Evolutionary conservation across 129 eudicot genomes (phyloP).

Genomic region (Flaveria sonorensis): DNA sequence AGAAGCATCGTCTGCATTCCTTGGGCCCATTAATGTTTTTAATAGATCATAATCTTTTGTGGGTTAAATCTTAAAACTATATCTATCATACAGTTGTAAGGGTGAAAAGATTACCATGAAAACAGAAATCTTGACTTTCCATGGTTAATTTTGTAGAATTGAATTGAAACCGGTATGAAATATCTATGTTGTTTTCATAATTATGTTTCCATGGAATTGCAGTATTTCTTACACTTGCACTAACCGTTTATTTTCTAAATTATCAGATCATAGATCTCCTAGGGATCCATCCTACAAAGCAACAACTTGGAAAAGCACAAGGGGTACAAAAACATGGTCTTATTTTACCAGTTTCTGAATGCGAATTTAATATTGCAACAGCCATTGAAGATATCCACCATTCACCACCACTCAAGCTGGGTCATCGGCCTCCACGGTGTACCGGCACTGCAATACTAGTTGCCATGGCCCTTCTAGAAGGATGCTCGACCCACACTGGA

Average conservation of each 20-base stretch:
- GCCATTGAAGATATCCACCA: slow-evolving; percentile 84
- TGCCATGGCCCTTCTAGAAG: slow-evolving; percentile 87
- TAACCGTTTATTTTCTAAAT: slow-evolving; percentile 13
- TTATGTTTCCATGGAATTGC: neutral
- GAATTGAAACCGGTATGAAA: neutral
- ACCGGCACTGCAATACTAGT: slow-evolving; percentile 84
- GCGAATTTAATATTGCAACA: slow-evolving; percentile 73
- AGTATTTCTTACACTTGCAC: neutral
- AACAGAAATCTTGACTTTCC: too few species aligned
- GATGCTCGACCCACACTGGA: slow-evolving; percentile 54
- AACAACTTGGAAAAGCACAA: slow-evolving; percentile 58
- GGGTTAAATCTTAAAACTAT: too few species aligned
- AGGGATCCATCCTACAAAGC: slow-evolving; percentile 59
- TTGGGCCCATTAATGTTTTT: too few species aligned
- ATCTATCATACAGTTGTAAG: too few species aligned
- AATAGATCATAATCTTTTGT: too few species aligned
- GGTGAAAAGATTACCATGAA: too few species aligned
- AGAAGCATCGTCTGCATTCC: too few species aligned
- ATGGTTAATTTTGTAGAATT: neutral
- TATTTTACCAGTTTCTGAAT: slow-evolving; percentile 73
- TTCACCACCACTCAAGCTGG: slow-evolving; percentile 47
- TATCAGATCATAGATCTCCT: slow-evolving; percentile 71
- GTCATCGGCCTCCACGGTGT: slow-evolving; percentile 78
- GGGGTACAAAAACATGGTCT: slow-evolving; percentile 61
- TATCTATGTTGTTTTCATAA: neutral